phyloP scores from a whole-genome alignment of 768 basidiomycete species.

The Kwoniella pini region DNA sequence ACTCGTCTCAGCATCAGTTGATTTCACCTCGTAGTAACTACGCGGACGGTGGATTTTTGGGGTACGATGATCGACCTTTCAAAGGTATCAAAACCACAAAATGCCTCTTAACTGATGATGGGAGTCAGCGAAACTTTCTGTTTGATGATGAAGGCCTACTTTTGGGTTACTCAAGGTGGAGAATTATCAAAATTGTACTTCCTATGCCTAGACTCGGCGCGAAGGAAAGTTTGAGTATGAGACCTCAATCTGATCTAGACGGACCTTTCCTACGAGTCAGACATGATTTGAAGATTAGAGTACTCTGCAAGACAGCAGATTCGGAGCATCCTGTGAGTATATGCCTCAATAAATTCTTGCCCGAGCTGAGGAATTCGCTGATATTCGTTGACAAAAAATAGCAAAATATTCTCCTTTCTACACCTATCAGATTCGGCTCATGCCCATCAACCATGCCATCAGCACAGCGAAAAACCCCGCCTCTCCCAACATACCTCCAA shows the following conservation, averaged over 20 bases:
- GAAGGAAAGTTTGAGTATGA: conserved; percentile 7
- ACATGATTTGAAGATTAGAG: conserved; percentile 49
- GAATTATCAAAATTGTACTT: conserved; percentile 51
- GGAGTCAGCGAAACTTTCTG: conserved; percentile 45
- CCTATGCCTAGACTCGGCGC: conserved; percentile 41
- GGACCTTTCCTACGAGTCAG: conserved; percentile 47
- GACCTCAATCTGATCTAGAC: conserved; percentile 44
- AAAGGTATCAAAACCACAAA: conserved; percentile 16
- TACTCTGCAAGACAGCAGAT: conserved; percentile 33
- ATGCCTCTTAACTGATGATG: conserved; percentile 47
- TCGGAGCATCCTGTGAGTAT: conserved; percentile 25
- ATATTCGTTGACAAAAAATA: conserved; percentile 7
- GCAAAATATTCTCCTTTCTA: conserved; percentile 45
- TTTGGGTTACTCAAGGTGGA: conserved; percentile 44
- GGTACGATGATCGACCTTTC: conserved; percentile 16
- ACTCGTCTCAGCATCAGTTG: conserved; percentile 26
- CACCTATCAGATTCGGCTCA: conserved; percentile 50
- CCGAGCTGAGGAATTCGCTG: not conserved
- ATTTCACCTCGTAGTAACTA: conserved; percentile 34
- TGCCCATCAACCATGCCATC: conserved; percentile 28
- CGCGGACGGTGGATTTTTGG: conserved; percentile 27
- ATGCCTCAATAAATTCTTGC: too few species aligned
- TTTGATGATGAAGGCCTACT: conserved; percentile 48
- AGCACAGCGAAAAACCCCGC: not conserved
- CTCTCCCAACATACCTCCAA: conserved; percentile 51